These are phyloP conservation scores for Thyridium curvatum DNA, from an alignment of 2,329 filamentous ascomycete genomes.

Conservation along the genomic window DNA sequence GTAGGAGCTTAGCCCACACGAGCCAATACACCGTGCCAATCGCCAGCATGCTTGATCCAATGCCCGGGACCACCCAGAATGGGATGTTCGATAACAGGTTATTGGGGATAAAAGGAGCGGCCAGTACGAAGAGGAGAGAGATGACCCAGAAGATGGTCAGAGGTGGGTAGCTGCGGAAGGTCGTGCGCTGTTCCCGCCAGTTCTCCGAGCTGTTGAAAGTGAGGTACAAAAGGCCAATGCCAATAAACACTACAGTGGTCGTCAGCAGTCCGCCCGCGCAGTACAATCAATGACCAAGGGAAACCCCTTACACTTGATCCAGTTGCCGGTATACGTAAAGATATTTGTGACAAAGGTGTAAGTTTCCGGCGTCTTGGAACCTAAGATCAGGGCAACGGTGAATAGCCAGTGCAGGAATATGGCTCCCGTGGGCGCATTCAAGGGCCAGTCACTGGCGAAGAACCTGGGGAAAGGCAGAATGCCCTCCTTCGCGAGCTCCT, in stretches of 20 bases:
- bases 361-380: conserved; percentile 16
- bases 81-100: conserved; percentile 15
- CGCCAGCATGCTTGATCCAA: conserved; percentile 30
- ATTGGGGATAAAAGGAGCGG: conserved; percentile 19
- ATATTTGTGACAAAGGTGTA: conserved; percentile 24
- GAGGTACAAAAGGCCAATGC: conserved; percentile 18
- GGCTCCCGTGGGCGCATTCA: conserved; percentile 23
- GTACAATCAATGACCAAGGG: conserved; percentile 3
- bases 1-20: conserved; percentile 18
- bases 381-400: conserved; percentile 21
- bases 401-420: conserved; percentile 27
- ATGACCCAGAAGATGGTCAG: conserved; percentile 22
- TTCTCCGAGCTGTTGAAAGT: conserved; percentile 17
- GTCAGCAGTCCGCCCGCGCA: not conserved
- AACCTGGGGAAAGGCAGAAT: conserved; percentile 25
- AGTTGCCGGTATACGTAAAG: conserved; percentile 24
- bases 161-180: conserved; percentile 17
- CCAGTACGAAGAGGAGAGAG: conserved; percentile 17
- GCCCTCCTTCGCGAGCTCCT: conserved; percentile 27
- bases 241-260: conserved; percentile 13
- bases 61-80: conserved; percentile 35
- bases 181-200: conserved; percentile 20
- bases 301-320: conserved; percentile 15
- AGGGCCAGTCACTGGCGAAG: conserved; percentile 26
- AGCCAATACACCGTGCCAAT: conserved; percentile 27